A percentile compares a stretch with the other conserved stretches of the same genome.
phyloP scores from a whole-genome alignment of 306 rosid genomes.

The Prunus mongolica region DNA sequence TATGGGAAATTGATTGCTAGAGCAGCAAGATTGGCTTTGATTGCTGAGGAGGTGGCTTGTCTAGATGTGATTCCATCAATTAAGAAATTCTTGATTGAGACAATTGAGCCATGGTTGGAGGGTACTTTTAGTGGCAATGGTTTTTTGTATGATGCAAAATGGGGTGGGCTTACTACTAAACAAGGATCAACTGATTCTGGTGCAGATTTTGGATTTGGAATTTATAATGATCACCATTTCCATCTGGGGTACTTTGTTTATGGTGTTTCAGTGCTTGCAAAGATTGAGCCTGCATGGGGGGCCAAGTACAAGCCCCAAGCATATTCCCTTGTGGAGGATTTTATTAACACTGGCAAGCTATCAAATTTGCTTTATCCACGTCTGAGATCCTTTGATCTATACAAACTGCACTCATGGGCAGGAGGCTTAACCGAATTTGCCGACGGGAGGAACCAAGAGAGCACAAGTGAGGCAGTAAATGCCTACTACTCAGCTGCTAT shows the following conservation, averaged over 20 bases:
- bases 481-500: constrained; percentile 66
- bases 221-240: constrained; percentile 65
- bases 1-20: constrained; percentile 60
- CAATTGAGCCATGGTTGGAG: constrained; percentile 68
- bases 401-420: constrained; percentile 71
- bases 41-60: constrained; percentile 57
- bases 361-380: constrained; percentile 39
- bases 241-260: constrained; percentile 42
- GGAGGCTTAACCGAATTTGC: constrained; percentile 60
- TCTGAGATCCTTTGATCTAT: constrained; percentile 53
- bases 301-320: constrained; percentile 54
- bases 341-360: constrained; percentile 37
- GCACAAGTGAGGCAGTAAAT: constrained; percentile 67
- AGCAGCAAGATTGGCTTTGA: constrained; percentile 64
- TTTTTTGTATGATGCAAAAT: constrained; percentile 54
- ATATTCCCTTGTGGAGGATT: constrained; percentile 53
- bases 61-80: constrained; percentile 47
- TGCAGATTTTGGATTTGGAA: constrained; percentile 63
- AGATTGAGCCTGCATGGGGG: constrained; percentile 59
- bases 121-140: constrained; percentile 66
- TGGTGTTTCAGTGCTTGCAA: no score
- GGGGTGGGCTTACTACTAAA: constrained; percentile 64
- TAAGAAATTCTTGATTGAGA: constrained; percentile 39
- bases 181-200: constrained; percentile 46
- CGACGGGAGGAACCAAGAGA: constrained; percentile 69